These are phyloP conservation scores for Buddleja alternifolia DNA, from an alignment of 257 asterid species.

Conservation along the genomic window DNA sequence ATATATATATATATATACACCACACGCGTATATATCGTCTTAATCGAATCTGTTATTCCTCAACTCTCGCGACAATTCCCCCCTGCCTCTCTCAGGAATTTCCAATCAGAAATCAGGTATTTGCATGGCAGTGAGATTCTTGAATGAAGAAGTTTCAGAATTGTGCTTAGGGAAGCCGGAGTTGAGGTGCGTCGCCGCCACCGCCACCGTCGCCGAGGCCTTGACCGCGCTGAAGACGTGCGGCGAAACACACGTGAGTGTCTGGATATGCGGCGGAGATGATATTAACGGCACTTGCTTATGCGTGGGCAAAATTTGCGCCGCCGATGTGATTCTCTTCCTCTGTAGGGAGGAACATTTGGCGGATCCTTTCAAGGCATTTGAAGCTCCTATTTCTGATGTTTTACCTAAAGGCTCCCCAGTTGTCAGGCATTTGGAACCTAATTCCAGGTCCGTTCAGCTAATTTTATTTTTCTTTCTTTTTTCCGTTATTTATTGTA, in stretches of 20 bases:
- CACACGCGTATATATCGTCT: no score
- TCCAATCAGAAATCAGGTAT: neutral
- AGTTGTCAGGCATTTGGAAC: conserved; percentile 65
- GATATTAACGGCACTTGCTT: conserved; percentile 27
- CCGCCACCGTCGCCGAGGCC: conserved; percentile 55
- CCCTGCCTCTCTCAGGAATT: no score
- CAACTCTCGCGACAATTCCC: neutral
- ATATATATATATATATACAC: no score
- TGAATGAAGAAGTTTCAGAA: conserved; percentile 69
- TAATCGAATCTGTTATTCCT: no score
- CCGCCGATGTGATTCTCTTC: conserved; percentile 66
- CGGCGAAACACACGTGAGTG: conserved; percentile 58
- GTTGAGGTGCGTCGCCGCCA: conserved; percentile 50
- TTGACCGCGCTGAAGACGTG: conserved; percentile 52
- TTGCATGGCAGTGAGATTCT: conserved; percentile 84
- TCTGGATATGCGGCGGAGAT: conserved; percentile 48
- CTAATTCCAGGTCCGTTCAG: conserved; percentile 58
- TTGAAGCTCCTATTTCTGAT: conserved; percentile 52
- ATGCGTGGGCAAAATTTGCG: conserved; percentile 70
- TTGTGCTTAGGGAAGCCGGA: conserved; percentile 88
- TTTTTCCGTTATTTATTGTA: neutral
- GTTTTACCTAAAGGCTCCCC: conserved; percentile 47
- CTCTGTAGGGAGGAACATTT: conserved; percentile 61
- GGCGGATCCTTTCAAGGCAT: conserved; percentile 62
- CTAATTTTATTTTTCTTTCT: neutral